Evolutionary conservation across 169 alveolate species (phyloP).

Genomic region (Plasmodium sp.): DNA sequence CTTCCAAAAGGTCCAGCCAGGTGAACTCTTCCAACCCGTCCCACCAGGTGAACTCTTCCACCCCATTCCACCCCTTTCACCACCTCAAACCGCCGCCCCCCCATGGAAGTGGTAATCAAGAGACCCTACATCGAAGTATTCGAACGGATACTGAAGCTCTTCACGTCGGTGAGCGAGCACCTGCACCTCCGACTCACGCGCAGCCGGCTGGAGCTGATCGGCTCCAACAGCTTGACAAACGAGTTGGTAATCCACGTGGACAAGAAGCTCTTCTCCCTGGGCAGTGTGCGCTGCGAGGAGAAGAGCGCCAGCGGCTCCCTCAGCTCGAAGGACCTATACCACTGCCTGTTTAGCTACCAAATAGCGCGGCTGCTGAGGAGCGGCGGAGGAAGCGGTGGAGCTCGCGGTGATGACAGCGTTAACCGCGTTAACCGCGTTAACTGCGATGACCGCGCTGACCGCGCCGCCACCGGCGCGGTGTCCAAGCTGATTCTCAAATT

Average conservation of each 20-base stretch:
- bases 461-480: not conserved
- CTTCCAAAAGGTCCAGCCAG: too few relatives aligned
- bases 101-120: constrained; percentile 52
- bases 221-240: constrained; percentile 37
- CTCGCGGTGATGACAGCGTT: not conserved
- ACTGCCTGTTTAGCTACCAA: constrained; percentile 45
- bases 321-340: constrained; percentile 53
- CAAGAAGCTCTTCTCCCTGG: constrained; percentile 25
- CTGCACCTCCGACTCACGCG: constrained; percentile 30
- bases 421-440: not conserved
- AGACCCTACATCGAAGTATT: constrained; percentile 64
- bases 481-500: constrained; percentile 42
- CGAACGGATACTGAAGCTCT: constrained; percentile 50
- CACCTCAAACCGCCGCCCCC: not conserved
- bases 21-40: too few relatives aligned
- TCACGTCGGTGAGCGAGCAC: constrained; percentile 31
- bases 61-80: not conserved
- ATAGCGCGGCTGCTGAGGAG: constrained; percentile 11
- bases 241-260: constrained; percentile 38
- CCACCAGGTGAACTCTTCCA: not conserved
- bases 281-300: not conserved
- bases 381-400: not conserved
- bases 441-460: not conserved
- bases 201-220: constrained; percentile 36
- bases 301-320: constrained; percentile 30